Base-by-base conservation (phyloP, 805 yeast species). In the Saccharomycopsis synnaedendra region DNA sequence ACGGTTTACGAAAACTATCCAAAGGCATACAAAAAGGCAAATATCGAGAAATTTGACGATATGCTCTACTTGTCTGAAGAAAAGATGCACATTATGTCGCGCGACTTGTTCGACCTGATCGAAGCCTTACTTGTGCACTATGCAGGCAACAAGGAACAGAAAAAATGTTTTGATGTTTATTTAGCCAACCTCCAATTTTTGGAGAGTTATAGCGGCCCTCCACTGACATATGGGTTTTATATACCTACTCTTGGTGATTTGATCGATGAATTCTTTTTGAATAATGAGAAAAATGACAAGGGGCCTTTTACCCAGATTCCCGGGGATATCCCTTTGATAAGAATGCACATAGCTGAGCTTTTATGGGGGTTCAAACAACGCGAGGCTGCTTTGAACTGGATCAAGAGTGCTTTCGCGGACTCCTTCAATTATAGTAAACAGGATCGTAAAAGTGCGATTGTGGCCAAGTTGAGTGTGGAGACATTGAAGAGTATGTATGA, bases 291-390 rank as follows among this genome's bases (percentile, higher is more conserved):
- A 19, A 30, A 30, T 8, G 57, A 42, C 4, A 44, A 46, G 32
- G 47, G 55, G 5, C 38, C 57, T n/a, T 54, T 51, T 44, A 50
- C 42, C 5, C 48, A 45, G 7, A 46, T 52, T 5, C 41, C 34
- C 34, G 36, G 52, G 42, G 43, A 55, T 48, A 58, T 61, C 4
- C 71, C 75, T 5, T 51, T 70, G 41, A 46, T 71, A 35, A 68
- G 67, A 54, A 59, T 66, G 36, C 68, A 70, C 52, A 56, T 70
- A 5, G 66, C 74, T 40, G 75, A 72, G 53, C 54, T 72, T 4
- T 50, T 71, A 2, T 71, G 71, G 66, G 56, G 56, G 34, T 60
- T 64, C 33, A 62, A 63, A 0, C 45, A 63, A 3, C 53, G 60
- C 3, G 39, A 54, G 4, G 60, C 64, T 41, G 68, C 75, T 0